Percentiles rank a stretch among this genome's conserved stretches.
Conservation (phyloP, 805 yeast species). For the Jamesozyma lodderae region DNA sequence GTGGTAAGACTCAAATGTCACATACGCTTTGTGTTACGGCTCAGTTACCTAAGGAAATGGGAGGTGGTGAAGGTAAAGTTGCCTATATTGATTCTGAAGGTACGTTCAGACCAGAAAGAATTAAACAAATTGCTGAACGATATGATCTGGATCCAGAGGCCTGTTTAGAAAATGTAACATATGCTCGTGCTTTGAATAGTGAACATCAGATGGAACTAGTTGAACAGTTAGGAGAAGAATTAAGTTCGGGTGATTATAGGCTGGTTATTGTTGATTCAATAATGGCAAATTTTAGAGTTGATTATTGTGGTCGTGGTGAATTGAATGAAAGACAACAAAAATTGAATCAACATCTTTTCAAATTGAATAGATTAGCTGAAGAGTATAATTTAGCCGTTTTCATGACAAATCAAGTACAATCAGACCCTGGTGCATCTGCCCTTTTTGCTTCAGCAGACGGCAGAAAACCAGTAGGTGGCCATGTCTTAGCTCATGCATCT, state of each 20-base stretch:
- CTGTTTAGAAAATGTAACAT: slow-evolving; percentile 62
- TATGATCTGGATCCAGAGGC: slow-evolving; percentile 62
- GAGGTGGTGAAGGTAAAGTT: slow-evolving; percentile 77
- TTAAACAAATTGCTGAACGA: slow-evolving; percentile 54
- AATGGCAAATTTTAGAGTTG: slow-evolving; percentile 73
- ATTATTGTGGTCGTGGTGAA: slow-evolving; percentile 72
- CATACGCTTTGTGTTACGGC: slow-evolving; percentile 73
- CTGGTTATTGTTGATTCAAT: slow-evolving; percentile 60
- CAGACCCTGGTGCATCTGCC: slow-evolving; percentile 77
- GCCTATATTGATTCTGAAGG: slow-evolving; percentile 77
- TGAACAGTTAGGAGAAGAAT: slow-evolving; percentile 55
- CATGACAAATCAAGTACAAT: slow-evolving; percentile 70
- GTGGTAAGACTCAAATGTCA: slow-evolving; percentile 76
- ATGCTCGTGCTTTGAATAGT: slow-evolving; percentile 67
- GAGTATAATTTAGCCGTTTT: slow-evolving; percentile 72
- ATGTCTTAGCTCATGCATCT: slow-evolving; percentile 72
- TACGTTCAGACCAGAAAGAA: slow-evolving; percentile 67
- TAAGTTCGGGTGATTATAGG: slow-evolving; percentile 58
- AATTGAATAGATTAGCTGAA: slow-evolving; percentile 54
- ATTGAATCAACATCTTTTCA: slow-evolving; percentile 47
- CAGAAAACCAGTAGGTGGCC: slow-evolving; percentile 78
- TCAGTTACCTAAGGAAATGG: slow-evolving; percentile 58
- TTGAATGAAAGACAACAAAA: slow-evolving; percentile 68
- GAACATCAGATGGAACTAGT: slow-evolving; percentile 72
- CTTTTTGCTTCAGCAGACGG: slow-evolving; percentile 76